These are phyloP conservation scores for Salix purpurea DNA, from an alignment of 345 rosid species.

Conservation along the genomic window DNA sequence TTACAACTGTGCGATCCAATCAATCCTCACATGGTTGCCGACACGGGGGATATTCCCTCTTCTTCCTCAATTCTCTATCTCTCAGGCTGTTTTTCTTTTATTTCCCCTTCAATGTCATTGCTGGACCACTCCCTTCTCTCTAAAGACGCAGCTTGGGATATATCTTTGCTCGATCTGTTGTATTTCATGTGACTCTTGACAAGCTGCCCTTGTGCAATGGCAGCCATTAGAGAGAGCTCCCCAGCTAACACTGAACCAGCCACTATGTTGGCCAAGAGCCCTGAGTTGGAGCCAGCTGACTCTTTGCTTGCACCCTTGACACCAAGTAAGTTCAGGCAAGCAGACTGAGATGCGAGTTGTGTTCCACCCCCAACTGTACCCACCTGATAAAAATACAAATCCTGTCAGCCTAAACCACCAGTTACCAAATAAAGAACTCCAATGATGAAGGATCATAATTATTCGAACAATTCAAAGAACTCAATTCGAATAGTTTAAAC, in stretches of 20 bases:
- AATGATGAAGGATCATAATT: background rate
- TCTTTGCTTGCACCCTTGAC: slow-evolving; percentile 72
- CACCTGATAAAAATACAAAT: slow-evolving; percentile 37
- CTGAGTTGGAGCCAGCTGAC: slow-evolving; percentile 64
- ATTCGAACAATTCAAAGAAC: background rate
- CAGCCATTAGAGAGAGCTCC: slow-evolving; percentile 83
- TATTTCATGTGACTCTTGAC: slow-evolving; percentile 87
- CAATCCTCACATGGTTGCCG: slow-evolving; percentile 3
- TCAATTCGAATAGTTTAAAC: background rate
- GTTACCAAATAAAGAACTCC: background rate
- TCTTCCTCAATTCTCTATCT: background rate
- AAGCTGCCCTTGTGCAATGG: slow-evolving; percentile 85
- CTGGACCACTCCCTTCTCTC: background rate
- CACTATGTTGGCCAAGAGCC: slow-evolving; percentile 63
- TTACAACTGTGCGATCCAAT: slow-evolving; percentile 10
- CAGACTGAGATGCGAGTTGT: slow-evolving; percentile 83
- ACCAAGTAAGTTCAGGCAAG: slow-evolving; percentile 72
- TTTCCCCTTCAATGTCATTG: slow-evolving; percentile 4
- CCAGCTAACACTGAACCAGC: slow-evolving; percentile 84
- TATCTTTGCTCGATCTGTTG: slow-evolving; percentile 75
- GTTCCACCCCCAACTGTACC: slow-evolving; percentile 94
- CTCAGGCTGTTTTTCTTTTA: background rate
- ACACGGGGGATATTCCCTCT: background rate
- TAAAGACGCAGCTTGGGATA: slow-evolving; percentile 36
- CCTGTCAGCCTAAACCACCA: background rate